Conservation (phyloP, 306 rosid genomes). For the Vigna reflexopilosa region DNA sequence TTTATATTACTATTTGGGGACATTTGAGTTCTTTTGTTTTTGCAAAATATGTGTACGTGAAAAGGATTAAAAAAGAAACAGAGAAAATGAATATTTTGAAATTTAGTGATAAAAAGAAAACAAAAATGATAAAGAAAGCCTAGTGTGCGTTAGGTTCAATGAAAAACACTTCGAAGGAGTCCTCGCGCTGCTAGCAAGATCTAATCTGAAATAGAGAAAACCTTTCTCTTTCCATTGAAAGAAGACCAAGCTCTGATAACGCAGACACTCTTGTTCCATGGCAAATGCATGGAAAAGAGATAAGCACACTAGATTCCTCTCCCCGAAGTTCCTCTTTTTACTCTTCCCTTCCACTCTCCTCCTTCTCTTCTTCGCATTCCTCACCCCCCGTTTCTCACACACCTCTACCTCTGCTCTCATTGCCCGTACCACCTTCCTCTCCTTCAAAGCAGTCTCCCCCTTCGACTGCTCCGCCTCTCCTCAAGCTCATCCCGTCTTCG, state of each 20-base stretch:
- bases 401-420: constrained; percentile 32
- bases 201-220: not conserved
- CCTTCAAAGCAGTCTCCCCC: constrained; percentile 59
- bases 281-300: constrained; percentile 96
- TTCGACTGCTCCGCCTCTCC: constrained; percentile 79
- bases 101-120: too few species aligned
- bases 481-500: constrained; percentile 80
- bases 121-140: too few species aligned
- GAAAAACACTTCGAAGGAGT: too few species aligned
- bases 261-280: constrained; percentile 53
- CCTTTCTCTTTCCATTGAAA: not conserved
- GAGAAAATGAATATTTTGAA: too few species aligned
- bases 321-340: constrained; percentile 55
- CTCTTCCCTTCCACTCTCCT: constrained; percentile 54
- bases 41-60: too few species aligned
- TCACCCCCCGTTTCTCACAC: constrained; percentile 44
- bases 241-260: constrained; percentile 23
- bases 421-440: constrained; percentile 41
- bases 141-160: too few species aligned
- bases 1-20: too few species aligned
- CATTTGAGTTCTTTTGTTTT: too few species aligned
- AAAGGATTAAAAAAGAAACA: too few species aligned
- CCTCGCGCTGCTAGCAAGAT: not conserved
- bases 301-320: constrained; percentile 58
- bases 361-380: constrained; percentile 52